phyloP scores from a whole-genome alignment of 164 flowering plant genomes.

The Houttuynia cordata region DNA sequence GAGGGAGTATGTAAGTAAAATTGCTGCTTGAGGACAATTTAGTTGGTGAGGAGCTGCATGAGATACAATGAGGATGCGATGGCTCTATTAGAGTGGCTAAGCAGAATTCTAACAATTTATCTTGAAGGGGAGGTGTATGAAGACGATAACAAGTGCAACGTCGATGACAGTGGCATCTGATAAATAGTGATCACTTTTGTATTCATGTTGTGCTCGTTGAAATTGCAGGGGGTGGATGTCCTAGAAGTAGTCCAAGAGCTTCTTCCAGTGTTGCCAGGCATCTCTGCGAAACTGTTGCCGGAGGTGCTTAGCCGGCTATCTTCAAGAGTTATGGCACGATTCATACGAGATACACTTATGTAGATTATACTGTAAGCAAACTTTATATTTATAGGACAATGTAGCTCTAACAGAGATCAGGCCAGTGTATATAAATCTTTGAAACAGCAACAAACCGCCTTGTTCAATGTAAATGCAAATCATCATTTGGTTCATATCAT shows the following conservation, averaged over 20 bases:
- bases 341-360: conserved; percentile 60
- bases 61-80: too few relatives aligned
- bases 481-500: too few relatives aligned
- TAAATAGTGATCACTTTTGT: too few relatives aligned
- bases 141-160: too few relatives aligned
- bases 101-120: too few relatives aligned
- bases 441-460: too few relatives aligned
- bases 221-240: conserved; percentile 40
- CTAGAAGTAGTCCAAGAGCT: conserved; percentile 50
- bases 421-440: background rate
- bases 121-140: too few relatives aligned
- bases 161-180: too few relatives aligned
- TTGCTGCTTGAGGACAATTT: background rate
- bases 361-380: conserved; percentile 8
- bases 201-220: too few relatives aligned
- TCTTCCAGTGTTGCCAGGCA: conserved; percentile 75
- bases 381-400: background rate
- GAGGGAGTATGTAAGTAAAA: too few relatives aligned
- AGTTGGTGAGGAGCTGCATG: background rate
- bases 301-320: conserved; percentile 63
- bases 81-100: too few relatives aligned
- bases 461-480: too few relatives aligned
- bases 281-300: conserved; percentile 62
- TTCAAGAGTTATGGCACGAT: conserved; percentile 69
- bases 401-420: background rate